Evolutionary conservation across 2,329 filamentous ascomycete genomes (phyloP).

Genomic region (Aspergillus tubingensis): DNA sequence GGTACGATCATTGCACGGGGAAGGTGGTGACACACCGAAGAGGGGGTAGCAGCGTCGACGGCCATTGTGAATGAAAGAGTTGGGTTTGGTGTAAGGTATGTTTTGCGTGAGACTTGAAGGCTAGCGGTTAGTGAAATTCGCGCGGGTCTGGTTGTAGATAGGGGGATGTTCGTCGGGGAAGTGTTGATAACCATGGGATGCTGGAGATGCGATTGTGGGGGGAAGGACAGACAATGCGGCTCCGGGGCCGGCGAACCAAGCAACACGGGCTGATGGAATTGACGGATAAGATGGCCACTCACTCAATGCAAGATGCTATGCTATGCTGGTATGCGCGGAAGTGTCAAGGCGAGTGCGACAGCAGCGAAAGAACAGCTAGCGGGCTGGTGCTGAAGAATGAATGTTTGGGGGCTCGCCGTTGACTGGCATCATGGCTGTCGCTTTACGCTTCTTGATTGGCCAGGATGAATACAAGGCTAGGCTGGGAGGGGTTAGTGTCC

Average conservation of each 20-base stretch:
- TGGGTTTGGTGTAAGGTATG: background rate
- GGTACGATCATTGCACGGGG: background rate
- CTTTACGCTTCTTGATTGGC: constrained; percentile 17
- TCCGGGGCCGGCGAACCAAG: constrained; percentile 2
- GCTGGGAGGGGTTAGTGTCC: constrained; percentile 4
- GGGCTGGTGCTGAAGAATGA: constrained; percentile 8
- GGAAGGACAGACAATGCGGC: constrained; percentile 13
- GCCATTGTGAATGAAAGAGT: constrained; percentile 31
- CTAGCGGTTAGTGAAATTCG: constrained; percentile 16
- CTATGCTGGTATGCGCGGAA: constrained; percentile 6
- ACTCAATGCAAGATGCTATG: constrained; percentile 7
- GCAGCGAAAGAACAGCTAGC: constrained; percentile 5
- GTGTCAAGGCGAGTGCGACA: background rate
- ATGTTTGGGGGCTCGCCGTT: constrained; percentile 16
- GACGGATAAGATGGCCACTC: constrained; percentile 8
- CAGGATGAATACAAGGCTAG: constrained; percentile 12
- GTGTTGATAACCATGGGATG: constrained; percentile 18
- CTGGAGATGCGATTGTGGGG: constrained; percentile 17
- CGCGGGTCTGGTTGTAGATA: constrained; percentile 10
- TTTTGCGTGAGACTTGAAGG: background rate
- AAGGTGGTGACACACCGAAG: constrained; percentile 28
- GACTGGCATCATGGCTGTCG: constrained; percentile 22
- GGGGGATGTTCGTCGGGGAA: constrained; percentile 17
- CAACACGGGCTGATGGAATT: background rate
- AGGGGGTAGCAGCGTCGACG: constrained; percentile 30